Base-by-base conservation (phyloP, 371 early-diverging fungal genomes). In the Apophysomyces elegans region DNA sequence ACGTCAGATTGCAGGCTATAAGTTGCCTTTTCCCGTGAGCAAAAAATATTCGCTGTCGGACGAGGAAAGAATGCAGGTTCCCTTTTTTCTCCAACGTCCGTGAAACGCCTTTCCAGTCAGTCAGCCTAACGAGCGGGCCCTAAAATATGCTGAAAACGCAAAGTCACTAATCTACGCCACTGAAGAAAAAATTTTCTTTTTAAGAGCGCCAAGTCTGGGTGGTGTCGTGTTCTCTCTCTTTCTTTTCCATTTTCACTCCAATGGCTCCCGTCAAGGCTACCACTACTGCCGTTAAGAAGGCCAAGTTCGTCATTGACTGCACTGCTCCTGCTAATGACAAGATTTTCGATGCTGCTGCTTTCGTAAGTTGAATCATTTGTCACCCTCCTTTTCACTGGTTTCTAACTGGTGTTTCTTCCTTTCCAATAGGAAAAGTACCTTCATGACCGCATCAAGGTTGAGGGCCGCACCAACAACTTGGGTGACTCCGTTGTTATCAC, bases 361-460 rank as follows among this genome's bases (percentile, higher is more conserved):
- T 96, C 83, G 93, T 88, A 84, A 78, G 88, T 84, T 26, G 13
- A 44, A 37, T 54, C 12, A 37, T 57, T 57, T 37, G 43, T 0
- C 14, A 41, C 32, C 32, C 32, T 21, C 12, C 1, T 21, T 37
- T 45, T 7, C 37, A 9, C 32, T 26, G 32, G 32, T 26, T 26
- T 26, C 32, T 26, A 26, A 26, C 32, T 37, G 37, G 32, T 44
- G 57, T 32, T 59, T 7, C 5, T 47, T 50, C 8, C 8, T 7
- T 39, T 16, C 43, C 26, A 61, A 61, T 61, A 74, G 85, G 95
- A 97, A 85, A 96, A 96, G 89, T 99, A 89, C 90, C 91, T 99
- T 66, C 95, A 95, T 80, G 97, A 97, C 86, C 94, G 96, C 85
- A 89, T 98, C 89, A 99, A 99, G 96, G 96, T 99, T 75, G 89